Base-by-base conservation (phyloP, 2,329 filamentous ascomycete genomes). In the Monosporascus sp. region DNA sequence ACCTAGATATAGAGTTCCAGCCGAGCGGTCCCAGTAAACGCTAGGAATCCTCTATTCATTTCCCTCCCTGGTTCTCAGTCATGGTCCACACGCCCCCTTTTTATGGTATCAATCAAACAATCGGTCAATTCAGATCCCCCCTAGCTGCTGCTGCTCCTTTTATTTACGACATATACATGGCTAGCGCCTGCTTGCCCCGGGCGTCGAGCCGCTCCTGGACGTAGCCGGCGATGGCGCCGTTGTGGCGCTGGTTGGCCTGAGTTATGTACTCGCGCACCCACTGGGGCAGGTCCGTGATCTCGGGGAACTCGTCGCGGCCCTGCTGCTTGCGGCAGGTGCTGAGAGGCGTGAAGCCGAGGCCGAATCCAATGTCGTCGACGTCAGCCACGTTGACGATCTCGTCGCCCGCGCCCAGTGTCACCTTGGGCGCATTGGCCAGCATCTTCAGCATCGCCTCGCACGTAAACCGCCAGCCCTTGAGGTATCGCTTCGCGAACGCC, bases 281-380 rank as follows among this genome's bases (percentile, higher is more conserved):
- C 68, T 87, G 88, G 50, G 90, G 75, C 54, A 91, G 88, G 51
- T 91, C 86, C 5, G 83, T 80, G 15, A 96, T 84, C 56, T 97
- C 88, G 1, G 92, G 88, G 76, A 91, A 97, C 20, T 92, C 88
- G 68, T 97, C 94, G 49, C 79, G 80, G 1, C 82, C 74, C 4
- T 83, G 76, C 54, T 85, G 85, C 68, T 87, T 90, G 74, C 24
- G 22, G n/a, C 93, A 94, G 0, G 93, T 97, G 74, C 93, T 96
- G 57, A 99, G 81, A 34, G 89, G 86, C 1, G 94, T 97, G 72
- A 96, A 99, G 8, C 91, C 93, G 59, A 97, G 85, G 25, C 94
- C 94, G 65, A 99, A 99, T 27, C 90, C 87, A 60, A 97, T 85
- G 68, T 99, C 94, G 63, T 99, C 94, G 25, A 96, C 89, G 64